phyloP scores from a whole-genome alignment of 2,329 filamentous ascomycete species.

The Talaromyces sp. region DNA sequence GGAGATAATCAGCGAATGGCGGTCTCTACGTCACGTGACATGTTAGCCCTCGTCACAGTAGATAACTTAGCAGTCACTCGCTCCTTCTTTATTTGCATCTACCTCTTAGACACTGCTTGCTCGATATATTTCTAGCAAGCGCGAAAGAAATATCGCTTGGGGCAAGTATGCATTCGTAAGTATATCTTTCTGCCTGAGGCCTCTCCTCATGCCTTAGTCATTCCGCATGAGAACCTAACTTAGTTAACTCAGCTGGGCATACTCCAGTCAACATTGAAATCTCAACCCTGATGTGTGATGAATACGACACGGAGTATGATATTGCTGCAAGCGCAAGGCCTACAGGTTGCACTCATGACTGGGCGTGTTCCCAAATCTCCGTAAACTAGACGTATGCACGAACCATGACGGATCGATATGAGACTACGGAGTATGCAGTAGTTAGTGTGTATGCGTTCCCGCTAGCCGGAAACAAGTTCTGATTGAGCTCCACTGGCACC shows the following conservation, averaged over 20 bases:
- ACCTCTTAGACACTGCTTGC: background rate
- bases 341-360: background rate
- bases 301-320: too few relatives aligned
- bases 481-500: background rate
- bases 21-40: conserved; percentile 9
- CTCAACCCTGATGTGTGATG: too few relatives aligned
- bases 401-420: background rate
- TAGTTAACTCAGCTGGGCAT: too few relatives aligned
- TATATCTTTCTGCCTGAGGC: background rate
- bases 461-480: background rate
- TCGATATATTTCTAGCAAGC: background rate
- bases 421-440: background rate
- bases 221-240: background rate
- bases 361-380: background rate
- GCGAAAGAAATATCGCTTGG: background rate
- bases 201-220: background rate
- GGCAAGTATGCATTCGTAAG: background rate
- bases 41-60: accelerated
- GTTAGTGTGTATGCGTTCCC: background rate
- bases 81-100: too few relatives aligned
- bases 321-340: too few relatives aligned
- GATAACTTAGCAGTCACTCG: too few relatives aligned
- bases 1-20: conserved; percentile 13
- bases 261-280: too few relatives aligned
- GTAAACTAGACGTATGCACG: background rate